Evolutionary conservation across 148 eudicot species (phyloP), one percentile per base, ranked within the genome.

Genomic region (Fallopia convolvulus): DNA sequence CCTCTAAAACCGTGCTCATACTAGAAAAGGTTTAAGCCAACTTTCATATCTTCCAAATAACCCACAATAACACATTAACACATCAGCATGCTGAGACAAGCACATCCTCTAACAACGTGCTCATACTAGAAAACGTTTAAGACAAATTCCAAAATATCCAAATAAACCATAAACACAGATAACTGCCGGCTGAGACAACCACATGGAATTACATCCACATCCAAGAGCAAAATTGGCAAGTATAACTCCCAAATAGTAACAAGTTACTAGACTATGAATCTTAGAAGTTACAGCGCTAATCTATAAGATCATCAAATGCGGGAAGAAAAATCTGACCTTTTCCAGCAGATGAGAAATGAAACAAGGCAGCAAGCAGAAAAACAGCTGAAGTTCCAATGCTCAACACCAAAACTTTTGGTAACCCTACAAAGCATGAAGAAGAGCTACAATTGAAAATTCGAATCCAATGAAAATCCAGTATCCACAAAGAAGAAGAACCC

Each of bases 331-430:
- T 3, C 74, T 61, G 6, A 94, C 98, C 97, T 81, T 81, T 88
- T 77, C 79, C 79, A 0, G 86, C 77, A 8, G 84, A 72, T 32
- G 87, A 56, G 71, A 84, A 84, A 74, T 85, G 79, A 79, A 85
- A 84, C 76, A 87, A 8, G 4, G 83, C 84, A 75, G 86, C 92
- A 33, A 88, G 81, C 20, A 88, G 75, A 77, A 86, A 68, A 80
- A 82, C 84, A 76, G 86, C 65, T 52, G 96, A 89, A 77, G 89
- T 83, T 78, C 93, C 93, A 83, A 90, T 32, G 72, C 91, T 93
- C 60, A 86, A 76, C 72, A 89, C 79, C 79, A 85, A 77, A 80
- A 85, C 78, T 61, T 61, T 73, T 44, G 80, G 89, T 76, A 84
- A 83, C 66, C 88, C 95, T 92, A 79, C 79, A 80, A 21, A 78